Base-by-base conservation (phyloP, 2,329 filamentous ascomycete genomes). In the Penicillium hesseltinei region DNA sequence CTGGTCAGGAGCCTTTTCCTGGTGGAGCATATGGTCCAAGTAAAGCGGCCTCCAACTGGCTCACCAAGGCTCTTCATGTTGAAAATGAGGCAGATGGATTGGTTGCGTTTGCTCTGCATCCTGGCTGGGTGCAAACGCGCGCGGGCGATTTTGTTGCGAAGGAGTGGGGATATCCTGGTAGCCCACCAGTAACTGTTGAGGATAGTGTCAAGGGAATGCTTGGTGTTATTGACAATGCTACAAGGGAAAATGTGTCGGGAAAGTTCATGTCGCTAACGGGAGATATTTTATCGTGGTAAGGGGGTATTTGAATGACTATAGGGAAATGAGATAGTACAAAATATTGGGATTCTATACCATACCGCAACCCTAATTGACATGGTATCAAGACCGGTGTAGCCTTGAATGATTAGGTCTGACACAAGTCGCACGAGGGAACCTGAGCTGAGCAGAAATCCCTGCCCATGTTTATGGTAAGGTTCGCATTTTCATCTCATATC, bases 191-290 rank as follows among this genome's bases (percentile, higher is more conserved):
- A 8, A 67, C 65, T 2, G 54, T 76, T 4, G 72, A 76, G 3
- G 63, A 67, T 0, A 75, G 73, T 21, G 71, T 73, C 0, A 36
- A 49, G 29, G 71, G 71, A 0, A 68, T 77, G 48, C 57, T 79
- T 0, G 44, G 65, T 13, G 58, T 78, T 0, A 71, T 78, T 39
- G 77, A 78, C 33, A 63, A 59, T 2, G 73, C 74, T 2, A 75
- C 66, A 0, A 60, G 70, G 17, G 73, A 75, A 25, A 70, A 48
- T 2, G 51, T 56, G 0, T 71, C 70, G 0, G 75, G 75, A 11
- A 73, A 71, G 54, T 75, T 76, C 38, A 36, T 76, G 1, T 69
- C 63, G 4, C 63, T 69, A n/a, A 66, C 64, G 8, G 73, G 73
- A 0, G 44, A 73, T 35, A 62, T 67, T 15, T n/a, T 76, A 13